These are phyloP conservation scores for Pichia exigua DNA, from an alignment of 805 yeast genomes.

Conservation along the genomic window DNA sequence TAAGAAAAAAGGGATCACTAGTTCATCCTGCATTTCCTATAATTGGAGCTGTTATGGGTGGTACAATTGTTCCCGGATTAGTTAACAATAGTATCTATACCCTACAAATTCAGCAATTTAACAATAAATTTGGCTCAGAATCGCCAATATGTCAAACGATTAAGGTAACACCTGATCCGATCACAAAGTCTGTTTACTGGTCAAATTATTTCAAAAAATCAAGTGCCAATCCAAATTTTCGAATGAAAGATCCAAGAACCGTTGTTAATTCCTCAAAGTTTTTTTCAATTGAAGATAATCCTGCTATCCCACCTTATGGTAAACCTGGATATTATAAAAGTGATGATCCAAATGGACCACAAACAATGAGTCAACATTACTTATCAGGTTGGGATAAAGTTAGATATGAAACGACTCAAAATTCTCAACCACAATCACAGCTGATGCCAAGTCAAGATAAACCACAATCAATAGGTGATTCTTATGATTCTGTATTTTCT, in stretches of 20 bases:
- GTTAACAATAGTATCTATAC: conserved; percentile 25
- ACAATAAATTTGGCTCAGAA: conserved; percentile 19
- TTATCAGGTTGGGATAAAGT: conserved; percentile 18
- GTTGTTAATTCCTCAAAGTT: conserved; percentile 6
- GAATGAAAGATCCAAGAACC: conserved; percentile 49
- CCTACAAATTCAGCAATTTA: conserved; percentile 26
- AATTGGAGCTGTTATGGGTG: conserved; percentile 34
- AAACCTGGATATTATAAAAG: conserved; percentile 8
- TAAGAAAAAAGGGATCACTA: conserved; percentile 28
- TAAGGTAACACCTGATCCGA: conserved; percentile 22
- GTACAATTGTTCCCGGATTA: conserved; percentile 28
- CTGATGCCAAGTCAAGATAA: background rate
- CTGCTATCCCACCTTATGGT: conserved; percentile 9
- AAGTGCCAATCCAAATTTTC: conserved; percentile 40
- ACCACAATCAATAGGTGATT: conserved; percentile 5
- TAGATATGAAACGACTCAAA: conserved; percentile 2
- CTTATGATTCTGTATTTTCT: background rate
- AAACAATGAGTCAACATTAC: conserved; percentile 4
- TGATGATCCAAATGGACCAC: background rate
- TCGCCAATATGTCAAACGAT: conserved; percentile 18
- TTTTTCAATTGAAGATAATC: conserved; percentile 5
- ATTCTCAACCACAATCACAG: background rate
- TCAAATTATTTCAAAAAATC: conserved; percentile 46
- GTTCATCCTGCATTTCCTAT: conserved; percentile 36
- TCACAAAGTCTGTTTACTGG: conserved; percentile 31